phyloP scores from a whole-genome alignment of 2,329 filamentous ascomycete species.

The Fusarium dimerum region DNA sequence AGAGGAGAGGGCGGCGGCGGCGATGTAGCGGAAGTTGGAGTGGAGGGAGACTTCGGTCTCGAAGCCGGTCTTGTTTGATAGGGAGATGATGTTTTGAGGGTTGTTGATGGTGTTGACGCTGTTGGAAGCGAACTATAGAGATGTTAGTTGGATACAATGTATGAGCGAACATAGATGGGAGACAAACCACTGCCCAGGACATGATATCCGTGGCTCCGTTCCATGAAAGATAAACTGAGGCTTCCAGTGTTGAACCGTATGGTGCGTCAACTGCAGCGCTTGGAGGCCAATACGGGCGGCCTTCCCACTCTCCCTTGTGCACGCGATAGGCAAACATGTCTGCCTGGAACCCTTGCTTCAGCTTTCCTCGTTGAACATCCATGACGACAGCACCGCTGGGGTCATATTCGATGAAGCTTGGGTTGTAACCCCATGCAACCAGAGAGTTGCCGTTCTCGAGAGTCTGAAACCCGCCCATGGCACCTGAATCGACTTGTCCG shows the following conservation, averaged over 20 bases:
- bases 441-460: slow-evolving; percentile 32
- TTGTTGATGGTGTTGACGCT: slow-evolving; percentile 20
- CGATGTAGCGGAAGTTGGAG: slow-evolving; percentile 24
- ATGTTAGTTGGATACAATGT: slow-evolving; percentile 16
- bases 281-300: slow-evolving; percentile 31
- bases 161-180: no score
- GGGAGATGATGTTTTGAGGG: slow-evolving; percentile 24
- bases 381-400: slow-evolving; percentile 26
- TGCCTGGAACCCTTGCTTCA: slow-evolving; percentile 20
- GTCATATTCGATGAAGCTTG: slow-evolving; percentile 30
- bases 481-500: slow-evolving; percentile 23
- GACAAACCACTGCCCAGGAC: slow-evolving; percentile 30
- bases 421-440: slow-evolving; percentile 31
- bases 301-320: slow-evolving; percentile 29
- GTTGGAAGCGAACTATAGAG: slow-evolving; percentile 26
- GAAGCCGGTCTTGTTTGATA: slow-evolving; percentile 29
- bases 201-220: slow-evolving; percentile 34
- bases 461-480: slow-evolving; percentile 29
- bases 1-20: slow-evolving; percentile 25
- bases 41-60: slow-evolving; percentile 26
- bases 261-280: slow-evolving; percentile 29
- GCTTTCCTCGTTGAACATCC: slow-evolving; percentile 27
- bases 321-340: slow-evolving; percentile 34
- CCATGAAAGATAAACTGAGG: slow-evolving; percentile 32
- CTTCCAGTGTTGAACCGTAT: slow-evolving; percentile 22